These are phyloP conservation scores for Fusarium dimerum DNA, from an alignment of 2,329 filamentous ascomycete genomes.

Conservation along the genomic window DNA sequence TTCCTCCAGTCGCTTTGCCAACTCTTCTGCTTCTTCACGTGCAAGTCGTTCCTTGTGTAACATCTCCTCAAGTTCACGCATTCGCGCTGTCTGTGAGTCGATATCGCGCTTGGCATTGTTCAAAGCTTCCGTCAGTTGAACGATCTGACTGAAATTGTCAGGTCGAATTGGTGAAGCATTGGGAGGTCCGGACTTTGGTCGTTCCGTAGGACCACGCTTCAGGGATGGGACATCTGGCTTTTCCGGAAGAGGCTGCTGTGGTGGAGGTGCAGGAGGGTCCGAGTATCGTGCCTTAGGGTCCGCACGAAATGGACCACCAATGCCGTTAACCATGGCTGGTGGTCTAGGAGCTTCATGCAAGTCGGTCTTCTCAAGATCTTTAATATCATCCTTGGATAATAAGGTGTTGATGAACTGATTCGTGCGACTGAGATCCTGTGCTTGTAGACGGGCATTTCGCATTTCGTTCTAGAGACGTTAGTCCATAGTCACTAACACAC, in stretches of 20 bases:
- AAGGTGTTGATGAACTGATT: slow-evolving; percentile 79
- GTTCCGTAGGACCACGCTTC: slow-evolving; percentile 75
- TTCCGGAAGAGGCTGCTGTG: slow-evolving; percentile 89
- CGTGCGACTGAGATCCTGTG: slow-evolving; percentile 80
- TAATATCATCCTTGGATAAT: slow-evolving; percentile 69
- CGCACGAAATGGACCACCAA: slow-evolving; percentile 58
- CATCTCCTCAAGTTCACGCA: slow-evolving; percentile 75
- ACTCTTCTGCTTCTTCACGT: slow-evolving; percentile 80
- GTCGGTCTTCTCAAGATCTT: slow-evolving; percentile 57
- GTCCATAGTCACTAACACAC: not conserved
- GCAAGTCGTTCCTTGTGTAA: slow-evolving; percentile 79
- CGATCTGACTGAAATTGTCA: slow-evolving; percentile 70
- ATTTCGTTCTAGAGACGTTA: slow-evolving; percentile 71
- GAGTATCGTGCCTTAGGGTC: slow-evolving; percentile 86
- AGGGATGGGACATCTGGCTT: slow-evolving; percentile 81
- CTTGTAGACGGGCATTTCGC: slow-evolving; percentile 84
- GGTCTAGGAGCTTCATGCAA: slow-evolving; percentile 49
- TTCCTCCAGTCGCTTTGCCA: slow-evolving; percentile 70
- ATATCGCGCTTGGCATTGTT: slow-evolving; percentile 84
- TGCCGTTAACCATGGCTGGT: slow-evolving; percentile 51
- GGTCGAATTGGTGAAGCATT: slow-evolving; percentile 61
- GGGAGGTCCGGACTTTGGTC: slow-evolving; percentile 58
- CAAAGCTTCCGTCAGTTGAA: slow-evolving; percentile 82
- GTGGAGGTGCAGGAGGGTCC: slow-evolving; percentile 89
- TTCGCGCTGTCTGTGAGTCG: slow-evolving; percentile 75